Evolutionary conservation across 768 basidiomycete species (phyloP), one percentile per base, ranked within the genome.

Genomic region (Clavulina sp.): DNA sequence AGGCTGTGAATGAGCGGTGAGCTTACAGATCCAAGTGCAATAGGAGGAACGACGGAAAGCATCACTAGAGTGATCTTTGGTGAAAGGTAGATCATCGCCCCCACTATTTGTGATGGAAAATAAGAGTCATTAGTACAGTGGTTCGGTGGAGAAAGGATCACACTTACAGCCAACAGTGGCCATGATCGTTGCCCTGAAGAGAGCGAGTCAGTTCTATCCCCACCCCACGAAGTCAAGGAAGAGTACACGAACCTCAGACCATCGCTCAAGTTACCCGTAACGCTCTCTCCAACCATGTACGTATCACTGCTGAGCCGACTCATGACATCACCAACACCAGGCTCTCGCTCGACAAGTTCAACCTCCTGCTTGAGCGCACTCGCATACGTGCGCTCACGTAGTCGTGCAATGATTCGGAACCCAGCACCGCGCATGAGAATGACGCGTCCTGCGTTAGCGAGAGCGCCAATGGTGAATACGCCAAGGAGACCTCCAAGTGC

Each of bases 51-150:
- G 47, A 96, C 78, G 32, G 80, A 77, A 49, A 99, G 74, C 93
- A 99, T 97, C 57, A 96, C 69, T 51, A 83, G 63, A 0, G 93
- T 97, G 54, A 99, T 68, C 38, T 80, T 81, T 0, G 85, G 84
- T 0, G 84, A 92, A 51, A 93, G 75, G 65, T 82, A 92, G 59
- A 96, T 78, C 93, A 96, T 99, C 38, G 88, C 86, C 43, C 84
- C 87, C 56, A 96, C 89, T 84, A 33, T 19, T 9, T 13, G 49
- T 28, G 28, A 21, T 29, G 13, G n/a, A 18, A 43, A 2, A 21
- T 31, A 23, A 41, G 18, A 29, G 5, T 36, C 51, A 47, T 4
- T 26, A 9, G 51, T 23, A 40, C 24, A 29, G 19, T 24, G 24
- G 26, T 28, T 13, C 16, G 13, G 13, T 46, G 36, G 36, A 38